Evolutionary conservation across 331 rosid genomes (phyloP).

Genomic region (Quercus lobata): DNA sequence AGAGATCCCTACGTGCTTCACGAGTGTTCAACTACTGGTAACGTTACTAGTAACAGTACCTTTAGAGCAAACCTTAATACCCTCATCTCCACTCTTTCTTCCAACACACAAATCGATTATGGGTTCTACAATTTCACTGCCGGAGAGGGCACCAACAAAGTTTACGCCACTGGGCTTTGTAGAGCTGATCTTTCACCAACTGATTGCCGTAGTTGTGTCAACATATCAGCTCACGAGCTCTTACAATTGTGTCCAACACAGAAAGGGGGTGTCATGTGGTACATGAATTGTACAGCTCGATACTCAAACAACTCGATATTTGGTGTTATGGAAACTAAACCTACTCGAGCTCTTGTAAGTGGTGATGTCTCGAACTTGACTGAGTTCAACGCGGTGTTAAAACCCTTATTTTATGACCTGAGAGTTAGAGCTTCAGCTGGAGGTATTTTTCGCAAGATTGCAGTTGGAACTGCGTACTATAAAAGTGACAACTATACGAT

Average conservation of each 20-base stretch:
- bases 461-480: not conserved
- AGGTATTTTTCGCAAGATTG: constrained; percentile 21
- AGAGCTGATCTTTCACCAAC: too few species aligned
- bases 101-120: constrained; percentile 9
- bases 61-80: constrained; percentile 24
- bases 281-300: constrained; percentile 44
- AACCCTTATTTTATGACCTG: too few species aligned
- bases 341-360: accelerated
- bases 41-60: constrained; percentile 27
- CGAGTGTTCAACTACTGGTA: constrained; percentile 18
- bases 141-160: constrained; percentile 11
- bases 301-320: constrained; percentile 28
- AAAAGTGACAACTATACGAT: not conserved
- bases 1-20: constrained; percentile 7
- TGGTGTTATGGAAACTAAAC: not conserved
- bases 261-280: too few species aligned
- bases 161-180: not conserved
- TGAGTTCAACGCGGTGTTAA: not conserved
- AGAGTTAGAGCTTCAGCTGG: not conserved
- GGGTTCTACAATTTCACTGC: constrained; percentile 25
- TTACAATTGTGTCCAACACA: too few species aligned
- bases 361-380: not conserved
- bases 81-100: constrained; percentile 24
- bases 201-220: too few species aligned
- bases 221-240: too few species aligned